Conservation (phyloP, 805 yeast genomes). For the Yarrowia sp. region DNA sequence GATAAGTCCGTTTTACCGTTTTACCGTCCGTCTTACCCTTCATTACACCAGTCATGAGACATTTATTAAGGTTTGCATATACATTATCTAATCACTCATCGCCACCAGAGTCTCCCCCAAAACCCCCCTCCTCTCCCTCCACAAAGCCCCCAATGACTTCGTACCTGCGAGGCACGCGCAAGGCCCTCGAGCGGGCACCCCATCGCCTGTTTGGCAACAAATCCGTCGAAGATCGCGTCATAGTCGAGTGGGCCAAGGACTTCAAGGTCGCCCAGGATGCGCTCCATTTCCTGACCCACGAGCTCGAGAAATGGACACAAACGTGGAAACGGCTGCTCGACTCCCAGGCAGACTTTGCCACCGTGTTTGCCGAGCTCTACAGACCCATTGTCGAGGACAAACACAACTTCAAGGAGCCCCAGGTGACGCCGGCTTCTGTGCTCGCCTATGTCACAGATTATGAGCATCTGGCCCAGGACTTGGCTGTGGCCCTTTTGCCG, state of each 20-base stretch:
- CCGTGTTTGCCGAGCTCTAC: slow-evolving; percentile 43
- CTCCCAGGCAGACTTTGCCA: slow-evolving; percentile 43
- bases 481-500: slow-evolving; percentile 44
- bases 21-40: neutral
- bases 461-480: slow-evolving; percentile 24
- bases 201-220: slow-evolving; percentile 50
- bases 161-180: slow-evolving; percentile 47
- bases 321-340: slow-evolving; percentile 45
- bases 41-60: slow-evolving; percentile 18
- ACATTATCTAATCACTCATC: slow-evolving; percentile 37
- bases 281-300: slow-evolving; percentile 44
- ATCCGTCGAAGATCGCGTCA: slow-evolving; percentile 48
- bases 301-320: slow-evolving; percentile 44
- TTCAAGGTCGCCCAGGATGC: slow-evolving; percentile 49
- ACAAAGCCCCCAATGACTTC: slow-evolving; percentile 8
- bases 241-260: slow-evolving; percentile 51
- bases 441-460: slow-evolving; percentile 20
- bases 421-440: slow-evolving; percentile 20
- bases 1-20: no score
- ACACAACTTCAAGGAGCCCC: slow-evolving; percentile 33
- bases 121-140: neutral
- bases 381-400: slow-evolving; percentile 47
- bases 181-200: slow-evolving; percentile 51
- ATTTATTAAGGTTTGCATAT: slow-evolving; percentile 29
- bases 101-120: slow-evolving; percentile 9